Evolutionary conservation across 495 filamentous ascomycete genomes (phyloP).

Genomic region (Aspergillus panamensis): DNA sequence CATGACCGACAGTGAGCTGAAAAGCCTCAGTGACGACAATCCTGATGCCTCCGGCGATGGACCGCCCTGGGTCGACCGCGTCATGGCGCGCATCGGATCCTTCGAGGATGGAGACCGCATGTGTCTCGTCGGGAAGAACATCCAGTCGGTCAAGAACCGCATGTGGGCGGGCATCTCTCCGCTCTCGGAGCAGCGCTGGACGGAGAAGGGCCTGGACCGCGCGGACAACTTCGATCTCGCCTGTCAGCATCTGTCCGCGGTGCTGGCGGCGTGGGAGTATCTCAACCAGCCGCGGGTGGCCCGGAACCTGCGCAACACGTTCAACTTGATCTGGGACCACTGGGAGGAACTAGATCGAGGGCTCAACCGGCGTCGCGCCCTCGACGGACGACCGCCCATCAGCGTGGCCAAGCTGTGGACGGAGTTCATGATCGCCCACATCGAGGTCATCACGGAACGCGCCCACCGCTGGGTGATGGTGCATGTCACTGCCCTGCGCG

Average conservation of each 20-base stretch:
- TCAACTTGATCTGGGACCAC: conserved; percentile 30
- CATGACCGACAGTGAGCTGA: neutral
- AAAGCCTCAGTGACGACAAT: neutral
- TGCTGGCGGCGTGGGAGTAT: conserved; percentile 34
- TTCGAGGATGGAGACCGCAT: conserved; percentile 16
- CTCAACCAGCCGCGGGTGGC: conserved; percentile 22
- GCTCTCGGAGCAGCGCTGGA: conserved; percentile 33
- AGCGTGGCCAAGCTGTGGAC: conserved; percentile 29
- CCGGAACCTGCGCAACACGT: conserved; percentile 25
- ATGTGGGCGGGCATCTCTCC: conserved; percentile 34
- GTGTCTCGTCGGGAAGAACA: conserved; percentile 28
- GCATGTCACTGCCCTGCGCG: conserved; percentile 24
- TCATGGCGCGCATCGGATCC: conserved; percentile 21
- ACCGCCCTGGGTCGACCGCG: conserved; percentile 6
- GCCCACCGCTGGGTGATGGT: conserved; percentile 30
- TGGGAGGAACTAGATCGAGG: conserved; percentile 23
- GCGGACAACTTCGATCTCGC: conserved; percentile 32
- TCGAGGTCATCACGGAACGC: conserved; percentile 27
- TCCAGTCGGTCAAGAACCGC: conserved; percentile 27
- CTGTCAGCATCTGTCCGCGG: conserved; percentile 26
- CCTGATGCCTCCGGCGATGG: neutral
- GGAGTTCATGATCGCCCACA: conserved; percentile 25
- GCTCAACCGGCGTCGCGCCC: conserved; percentile 10
- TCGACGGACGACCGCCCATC: neutral
- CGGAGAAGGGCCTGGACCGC: conserved; percentile 27